Evolutionary conservation across 2,329 filamentous ascomycete species (phyloP).

Genomic region (Aspergillus unguis): DNA sequence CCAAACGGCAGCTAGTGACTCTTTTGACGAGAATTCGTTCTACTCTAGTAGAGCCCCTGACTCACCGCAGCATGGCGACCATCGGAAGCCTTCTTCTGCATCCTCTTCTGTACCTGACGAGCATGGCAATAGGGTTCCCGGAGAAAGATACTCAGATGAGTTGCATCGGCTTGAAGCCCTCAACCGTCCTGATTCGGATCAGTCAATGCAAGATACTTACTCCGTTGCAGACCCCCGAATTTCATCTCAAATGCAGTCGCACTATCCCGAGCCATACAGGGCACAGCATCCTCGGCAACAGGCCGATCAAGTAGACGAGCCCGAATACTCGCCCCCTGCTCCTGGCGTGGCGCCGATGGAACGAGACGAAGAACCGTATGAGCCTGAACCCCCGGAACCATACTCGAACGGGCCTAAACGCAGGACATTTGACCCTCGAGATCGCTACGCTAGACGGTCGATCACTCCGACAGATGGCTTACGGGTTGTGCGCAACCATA

Average conservation of each 20-base stretch:
- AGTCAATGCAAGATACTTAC: conserved; percentile 40
- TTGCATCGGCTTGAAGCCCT: conserved; percentile 38
- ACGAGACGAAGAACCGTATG: conserved; percentile 24
- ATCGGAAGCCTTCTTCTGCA: conserved; percentile 28
- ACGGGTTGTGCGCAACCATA: conserved; percentile 68
- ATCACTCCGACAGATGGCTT: conserved; percentile 47
- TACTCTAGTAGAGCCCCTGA: conserved; percentile 89
- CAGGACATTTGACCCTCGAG: conserved; percentile 39
- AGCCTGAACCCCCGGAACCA: conserved; percentile 18
- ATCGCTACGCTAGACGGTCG: conserved; percentile 40
- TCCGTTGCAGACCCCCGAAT: conserved; percentile 36
- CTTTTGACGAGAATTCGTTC: conserved; percentile 89
- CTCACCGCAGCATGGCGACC: conserved; percentile 55
- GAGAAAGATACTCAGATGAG: conserved; percentile 35
- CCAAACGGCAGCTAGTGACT: conserved; percentile 68
- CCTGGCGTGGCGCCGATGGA: conserved; percentile 36
- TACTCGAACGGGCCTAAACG: conserved; percentile 30
- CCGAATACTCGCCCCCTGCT: conserved; percentile 48
- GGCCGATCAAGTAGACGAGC: conserved; percentile 42
- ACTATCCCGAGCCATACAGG: conserved; percentile 23
- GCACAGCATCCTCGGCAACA: conserved; percentile 23
- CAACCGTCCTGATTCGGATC: conserved; percentile 35
- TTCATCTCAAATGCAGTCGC: conserved; percentile 29
- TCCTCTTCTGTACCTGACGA: conserved; percentile 32
- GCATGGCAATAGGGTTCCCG: conserved; percentile 31